Conservation (phyloP, 2,329 filamentous ascomycete genomes). For the Akanthomyces dipterigenus region DNA sequence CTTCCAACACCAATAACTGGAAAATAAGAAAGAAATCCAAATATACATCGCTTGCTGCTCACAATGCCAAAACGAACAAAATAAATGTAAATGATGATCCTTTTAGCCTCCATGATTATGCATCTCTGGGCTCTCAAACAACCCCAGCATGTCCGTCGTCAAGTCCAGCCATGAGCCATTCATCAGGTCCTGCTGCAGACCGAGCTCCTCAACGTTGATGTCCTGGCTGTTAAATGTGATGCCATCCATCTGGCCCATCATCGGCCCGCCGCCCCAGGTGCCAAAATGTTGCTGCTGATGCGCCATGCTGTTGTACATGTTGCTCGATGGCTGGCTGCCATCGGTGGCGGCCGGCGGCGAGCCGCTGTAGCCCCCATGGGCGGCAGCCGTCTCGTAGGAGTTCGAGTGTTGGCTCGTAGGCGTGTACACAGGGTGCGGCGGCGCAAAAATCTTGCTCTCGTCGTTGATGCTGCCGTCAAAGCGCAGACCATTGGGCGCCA, state of each 20-base stretch:
- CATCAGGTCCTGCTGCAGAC: constrained; percentile 57
- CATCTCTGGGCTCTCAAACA: constrained; percentile 38
- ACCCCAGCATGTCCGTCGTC: constrained; percentile 56
- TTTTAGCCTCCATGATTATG: constrained; percentile 13
- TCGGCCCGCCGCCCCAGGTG: constrained; percentile 23
- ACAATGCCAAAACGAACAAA: neutral
- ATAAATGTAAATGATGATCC: neutral
- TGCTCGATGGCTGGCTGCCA: constrained; percentile 14
- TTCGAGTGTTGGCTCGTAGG: constrained; percentile 36
- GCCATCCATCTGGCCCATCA: constrained; percentile 33
- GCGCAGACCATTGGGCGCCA: constrained; percentile 17
- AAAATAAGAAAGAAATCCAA: neutral
- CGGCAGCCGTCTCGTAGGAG: constrained; percentile 28
- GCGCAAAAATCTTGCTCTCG: constrained; percentile 26
- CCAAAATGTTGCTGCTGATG: constrained; percentile 12
- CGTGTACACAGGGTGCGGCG: constrained; percentile 27
- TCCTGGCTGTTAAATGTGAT: constrained; percentile 74
- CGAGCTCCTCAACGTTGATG: constrained; percentile 64
- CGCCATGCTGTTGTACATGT: constrained; percentile 24
- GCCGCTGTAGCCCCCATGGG: constrained; percentile 22
- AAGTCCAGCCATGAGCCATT: constrained; percentile 61
- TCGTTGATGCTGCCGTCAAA: constrained; percentile 24
- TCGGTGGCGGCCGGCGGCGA: constrained; percentile 33
- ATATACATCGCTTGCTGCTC: constrained; percentile 6
- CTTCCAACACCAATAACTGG: neutral